Percentiles rank a stretch among this genome's conserved stretches.
Conservation (phyloP, 2,329 filamentous ascomycete genomes). For the Tolypocladium pustulatum region DNA sequence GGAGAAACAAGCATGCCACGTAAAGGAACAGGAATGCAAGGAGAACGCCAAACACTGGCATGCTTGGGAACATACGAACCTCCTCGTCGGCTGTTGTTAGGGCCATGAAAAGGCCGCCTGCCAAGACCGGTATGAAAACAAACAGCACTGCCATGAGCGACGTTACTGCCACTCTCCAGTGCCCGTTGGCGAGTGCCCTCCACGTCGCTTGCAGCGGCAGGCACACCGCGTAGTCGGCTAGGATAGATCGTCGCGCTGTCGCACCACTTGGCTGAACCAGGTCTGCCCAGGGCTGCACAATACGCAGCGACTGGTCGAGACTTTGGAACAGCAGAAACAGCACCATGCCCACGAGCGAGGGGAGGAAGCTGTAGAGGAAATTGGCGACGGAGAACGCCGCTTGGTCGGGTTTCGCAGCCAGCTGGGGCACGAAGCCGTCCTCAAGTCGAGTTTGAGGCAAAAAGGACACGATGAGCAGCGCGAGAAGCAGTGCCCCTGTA, state of each 20-base stretch:
- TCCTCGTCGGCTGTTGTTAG: conserved; percentile 42
- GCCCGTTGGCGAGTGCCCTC: conserved; percentile 47
- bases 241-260: conserved; percentile 50
- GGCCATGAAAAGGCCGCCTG: conserved; percentile 64
- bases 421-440: conserved; percentile 59
- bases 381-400: conserved; percentile 75
- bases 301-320: conserved; percentile 54
- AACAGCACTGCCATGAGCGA: conserved; percentile 50
- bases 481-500: conserved; percentile 51
- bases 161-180: conserved; percentile 54
- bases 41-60: conserved; percentile 63
- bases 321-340: conserved; percentile 58
- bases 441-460: conserved; percentile 55
- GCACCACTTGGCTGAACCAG: conserved; percentile 47
- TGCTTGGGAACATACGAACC: conserved; percentile 60
- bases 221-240: conserved; percentile 61
- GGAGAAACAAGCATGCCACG: conserved; percentile 47
- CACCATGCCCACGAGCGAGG: conserved; percentile 55
- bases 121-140: conserved; percentile 54
- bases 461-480: conserved; percentile 71
- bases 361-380: conserved; percentile 75
- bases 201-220: conserved; percentile 49
- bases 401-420: conserved; percentile 48
- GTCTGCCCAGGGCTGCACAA: conserved; percentile 60
- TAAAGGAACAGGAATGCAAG: conserved; percentile 64